These are phyloP conservation scores for Pythium vanterpoolii DNA, from an alignment of 352 stramenopile species.

Conservation along the genomic window DNA sequence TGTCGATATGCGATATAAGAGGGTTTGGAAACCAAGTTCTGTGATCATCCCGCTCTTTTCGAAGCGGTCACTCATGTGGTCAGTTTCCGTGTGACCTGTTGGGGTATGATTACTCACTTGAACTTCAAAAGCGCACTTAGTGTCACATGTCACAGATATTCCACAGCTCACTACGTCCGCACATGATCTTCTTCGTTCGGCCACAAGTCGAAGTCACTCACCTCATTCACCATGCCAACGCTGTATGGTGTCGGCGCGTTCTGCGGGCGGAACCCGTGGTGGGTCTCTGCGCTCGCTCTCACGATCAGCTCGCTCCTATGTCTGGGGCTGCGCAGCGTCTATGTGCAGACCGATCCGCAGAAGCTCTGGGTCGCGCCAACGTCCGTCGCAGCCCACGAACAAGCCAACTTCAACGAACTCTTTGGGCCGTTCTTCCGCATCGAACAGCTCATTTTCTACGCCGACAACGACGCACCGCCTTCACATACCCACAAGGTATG, in stretches of 20 bases:
- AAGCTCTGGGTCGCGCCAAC: conserved; percentile 74
- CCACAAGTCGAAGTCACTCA: conserved; percentile 1
- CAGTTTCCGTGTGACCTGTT: neutral
- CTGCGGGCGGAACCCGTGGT: conserved; percentile 44
- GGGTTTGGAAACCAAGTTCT: too few species aligned
- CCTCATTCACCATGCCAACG: conserved; percentile 31
- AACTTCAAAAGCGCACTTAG: conserved; percentile 23
- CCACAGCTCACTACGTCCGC: conserved; percentile 14
- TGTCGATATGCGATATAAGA: too few species aligned
- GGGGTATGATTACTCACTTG: conserved; percentile 1
- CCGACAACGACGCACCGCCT: conserved; percentile 8
- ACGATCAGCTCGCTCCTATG: conserved; percentile 50
- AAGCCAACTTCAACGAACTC: conserved; percentile 71
- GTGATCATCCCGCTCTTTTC: neutral
- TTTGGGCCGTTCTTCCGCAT: conserved; percentile 87
- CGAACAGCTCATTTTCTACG: conserved; percentile 85
- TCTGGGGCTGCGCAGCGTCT: conserved; percentile 54
- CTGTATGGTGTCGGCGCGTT: conserved; percentile 58
- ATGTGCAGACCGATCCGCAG: conserved; percentile 75
- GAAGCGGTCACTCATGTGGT: neutral
- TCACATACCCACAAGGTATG: neutral
- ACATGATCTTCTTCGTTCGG: conserved; percentile 18
- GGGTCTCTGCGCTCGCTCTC: conserved; percentile 42
- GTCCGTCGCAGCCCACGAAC: conserved; percentile 58
- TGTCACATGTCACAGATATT: conserved; percentile 16